These are phyloP conservation scores for Excoecaria agallocha DNA, from an alignment of 345 rosid species.

Conservation along the genomic window DNA sequence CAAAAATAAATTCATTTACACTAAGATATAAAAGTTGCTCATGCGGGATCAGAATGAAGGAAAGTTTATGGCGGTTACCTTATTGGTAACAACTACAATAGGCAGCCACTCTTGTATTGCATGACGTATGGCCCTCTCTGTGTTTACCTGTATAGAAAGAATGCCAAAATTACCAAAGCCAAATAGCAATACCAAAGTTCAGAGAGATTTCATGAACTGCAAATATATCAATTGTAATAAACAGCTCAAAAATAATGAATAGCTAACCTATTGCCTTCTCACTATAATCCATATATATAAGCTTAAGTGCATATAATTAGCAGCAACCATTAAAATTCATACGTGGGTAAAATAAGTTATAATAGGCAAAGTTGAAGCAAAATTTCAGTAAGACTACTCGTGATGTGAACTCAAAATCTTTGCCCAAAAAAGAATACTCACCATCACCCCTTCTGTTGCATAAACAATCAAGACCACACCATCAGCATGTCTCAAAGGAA, in stretches of 20 bases:
- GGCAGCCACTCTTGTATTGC: conserved; percentile 93
- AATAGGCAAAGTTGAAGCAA: not conserved
- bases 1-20: conserved; percentile 8
- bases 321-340: not conserved
- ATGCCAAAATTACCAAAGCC: conserved; percentile 8
- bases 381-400: not conserved
- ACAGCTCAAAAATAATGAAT: too few species aligned
- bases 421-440: conserved; percentile 13
- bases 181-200: too few species aligned
- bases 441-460: conserved; percentile 94
- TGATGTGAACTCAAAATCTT: not conserved
- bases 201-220: too few species aligned
- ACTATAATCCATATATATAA: not conserved
- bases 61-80: conserved; percentile 38
- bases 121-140: conserved; percentile 97
- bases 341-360: not conserved
- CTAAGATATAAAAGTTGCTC: not conserved
- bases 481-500: conserved; percentile 83
- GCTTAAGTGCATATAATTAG: not conserved
- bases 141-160: conserved; percentile 60
- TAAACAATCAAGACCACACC: conserved; percentile 95
- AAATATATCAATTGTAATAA: too few species aligned
- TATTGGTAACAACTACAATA: conserved; percentile 90
- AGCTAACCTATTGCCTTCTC: too few species aligned
- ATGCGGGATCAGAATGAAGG: conserved; percentile 7